Percentiles rank a stretch among this genome's conserved stretches.
These are phyloP conservation scores for Polyporus arcularius DNA, from an alignment of 768 basidiomycete species.

Conservation along the genomic window DNA sequence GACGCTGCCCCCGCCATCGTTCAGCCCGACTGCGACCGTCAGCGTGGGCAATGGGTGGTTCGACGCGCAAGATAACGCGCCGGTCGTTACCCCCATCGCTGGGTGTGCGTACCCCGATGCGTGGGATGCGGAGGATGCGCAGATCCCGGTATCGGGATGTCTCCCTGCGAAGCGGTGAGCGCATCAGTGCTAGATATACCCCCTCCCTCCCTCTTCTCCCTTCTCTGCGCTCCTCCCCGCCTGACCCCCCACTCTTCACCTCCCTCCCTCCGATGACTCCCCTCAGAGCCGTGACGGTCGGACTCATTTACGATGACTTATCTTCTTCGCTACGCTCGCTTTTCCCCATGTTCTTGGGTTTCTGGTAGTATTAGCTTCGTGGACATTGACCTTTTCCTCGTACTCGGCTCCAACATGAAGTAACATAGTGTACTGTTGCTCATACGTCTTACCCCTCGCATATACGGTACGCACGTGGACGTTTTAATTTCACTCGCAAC, in stretches of 20 bases:
- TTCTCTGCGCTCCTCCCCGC: not conserved
- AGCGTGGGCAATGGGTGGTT: conserved; percentile 58
- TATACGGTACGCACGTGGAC: not conserved
- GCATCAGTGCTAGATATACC: not conserved
- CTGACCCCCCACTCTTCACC: not conserved
- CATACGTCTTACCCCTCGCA: not conserved
- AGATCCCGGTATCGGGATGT: conserved; percentile 22
- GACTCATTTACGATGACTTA: not conserved
- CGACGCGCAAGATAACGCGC: conserved; percentile 45
- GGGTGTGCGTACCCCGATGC: conserved; percentile 66
- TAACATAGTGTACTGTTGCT: not conserved
- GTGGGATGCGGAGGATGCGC: conserved; percentile 50
- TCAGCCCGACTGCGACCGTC: conserved; percentile 40
- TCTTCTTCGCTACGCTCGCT: not conserved
- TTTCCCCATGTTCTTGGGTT: not conserved
- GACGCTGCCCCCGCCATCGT: conserved; percentile 56
- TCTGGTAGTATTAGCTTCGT: no score
- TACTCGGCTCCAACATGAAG: not conserved
- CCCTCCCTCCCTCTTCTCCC: not conserved
- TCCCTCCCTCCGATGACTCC: not conserved
- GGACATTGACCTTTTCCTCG: no score
- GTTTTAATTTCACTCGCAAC: not conserved
- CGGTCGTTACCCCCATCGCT: conserved; percentile 55
- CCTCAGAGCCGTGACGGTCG: not conserved
- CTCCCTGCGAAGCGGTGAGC: conserved; percentile 7